Percentiles rank a stretch among this genome's conserved stretches.
phyloP scores from a whole-genome alignment of 192 early-diverging fungal species.

The Mortierella antarctica region DNA sequence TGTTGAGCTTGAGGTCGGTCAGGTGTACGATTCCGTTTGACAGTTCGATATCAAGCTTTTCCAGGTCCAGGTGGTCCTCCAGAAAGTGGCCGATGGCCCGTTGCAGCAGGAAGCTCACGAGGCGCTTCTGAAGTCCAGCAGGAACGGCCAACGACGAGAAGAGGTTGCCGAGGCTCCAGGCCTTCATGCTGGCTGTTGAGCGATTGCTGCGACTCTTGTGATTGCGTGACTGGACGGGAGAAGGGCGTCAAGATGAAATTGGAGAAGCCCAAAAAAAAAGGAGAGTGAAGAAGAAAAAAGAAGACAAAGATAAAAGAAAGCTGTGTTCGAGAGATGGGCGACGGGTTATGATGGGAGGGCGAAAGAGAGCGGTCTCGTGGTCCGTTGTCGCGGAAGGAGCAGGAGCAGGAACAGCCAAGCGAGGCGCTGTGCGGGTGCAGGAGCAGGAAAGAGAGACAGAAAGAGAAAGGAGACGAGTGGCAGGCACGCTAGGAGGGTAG shows the following conservation, averaged over 20 bases:
- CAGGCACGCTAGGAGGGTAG: too few species aligned
- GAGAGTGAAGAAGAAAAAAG: not conserved
- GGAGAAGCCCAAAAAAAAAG: not conserved
- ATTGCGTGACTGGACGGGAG: not conserved
- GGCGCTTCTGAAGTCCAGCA: slow-evolving; percentile 82
- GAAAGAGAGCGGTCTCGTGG: not conserved
- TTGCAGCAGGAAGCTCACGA: slow-evolving; percentile 84
- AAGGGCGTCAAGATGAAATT: not conserved
- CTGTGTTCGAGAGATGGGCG: not conserved
- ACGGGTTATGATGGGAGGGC: not conserved
- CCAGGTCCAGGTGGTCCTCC: slow-evolving; percentile 77
- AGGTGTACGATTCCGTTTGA: slow-evolving; percentile 80
- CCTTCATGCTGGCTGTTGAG: slow-evolving; percentile 31
- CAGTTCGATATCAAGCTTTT: slow-evolving; percentile 88
- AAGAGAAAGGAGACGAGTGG: not conserved
- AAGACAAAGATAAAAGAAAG: not conserved
- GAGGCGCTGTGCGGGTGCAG: not conserved
- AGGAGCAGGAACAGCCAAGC: too few species aligned
- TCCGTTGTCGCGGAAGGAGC: too few species aligned
- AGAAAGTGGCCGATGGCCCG: slow-evolving; percentile 89
- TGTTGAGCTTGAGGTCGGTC: slow-evolving; percentile 82
- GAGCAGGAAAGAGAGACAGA: not conserved
- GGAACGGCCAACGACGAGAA: slow-evolving; percentile 61
- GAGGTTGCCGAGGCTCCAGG: slow-evolving; percentile 54
- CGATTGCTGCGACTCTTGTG: not conserved